Conservation (phyloP, 306 rosid species). For the Fragaria nilgerrensis region DNA sequence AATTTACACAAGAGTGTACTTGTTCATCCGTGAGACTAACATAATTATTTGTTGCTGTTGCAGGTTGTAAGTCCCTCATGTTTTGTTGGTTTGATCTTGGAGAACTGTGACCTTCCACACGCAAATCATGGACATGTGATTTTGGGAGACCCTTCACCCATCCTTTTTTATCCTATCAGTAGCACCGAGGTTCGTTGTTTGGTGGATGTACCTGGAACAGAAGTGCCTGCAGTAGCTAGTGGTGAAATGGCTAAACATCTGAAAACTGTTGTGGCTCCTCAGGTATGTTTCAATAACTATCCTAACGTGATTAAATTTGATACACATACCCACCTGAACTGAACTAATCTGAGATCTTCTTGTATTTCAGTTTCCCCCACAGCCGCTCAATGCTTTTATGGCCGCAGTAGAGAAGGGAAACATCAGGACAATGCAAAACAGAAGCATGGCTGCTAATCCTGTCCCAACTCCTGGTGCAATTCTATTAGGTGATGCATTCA, state of each 20-base stretch:
- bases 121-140: background rate
- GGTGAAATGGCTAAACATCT: background rate
- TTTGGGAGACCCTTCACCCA: background rate
- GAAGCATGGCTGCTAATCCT: no score
- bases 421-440: no score
- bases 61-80: background rate
- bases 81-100: slow-evolving; percentile 2
- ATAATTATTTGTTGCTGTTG: background rate
- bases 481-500: no score
- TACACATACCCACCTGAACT: background rate
- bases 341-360: background rate
- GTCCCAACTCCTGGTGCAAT: no score
- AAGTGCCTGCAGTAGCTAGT: background rate
- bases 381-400: no score
- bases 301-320: no score
- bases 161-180: background rate
- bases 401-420: no score
- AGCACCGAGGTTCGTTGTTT: background rate
- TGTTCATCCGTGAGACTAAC: background rate
- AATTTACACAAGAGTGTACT: background rate
- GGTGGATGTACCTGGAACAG: background rate
- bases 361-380: slow-evolving; percentile 37
- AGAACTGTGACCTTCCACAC: background rate
- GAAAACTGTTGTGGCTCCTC: background rate
- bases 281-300: background rate